Base-by-base conservation (phyloP, 257 asterid species). In the Solanum pinnatisectum region DNA sequence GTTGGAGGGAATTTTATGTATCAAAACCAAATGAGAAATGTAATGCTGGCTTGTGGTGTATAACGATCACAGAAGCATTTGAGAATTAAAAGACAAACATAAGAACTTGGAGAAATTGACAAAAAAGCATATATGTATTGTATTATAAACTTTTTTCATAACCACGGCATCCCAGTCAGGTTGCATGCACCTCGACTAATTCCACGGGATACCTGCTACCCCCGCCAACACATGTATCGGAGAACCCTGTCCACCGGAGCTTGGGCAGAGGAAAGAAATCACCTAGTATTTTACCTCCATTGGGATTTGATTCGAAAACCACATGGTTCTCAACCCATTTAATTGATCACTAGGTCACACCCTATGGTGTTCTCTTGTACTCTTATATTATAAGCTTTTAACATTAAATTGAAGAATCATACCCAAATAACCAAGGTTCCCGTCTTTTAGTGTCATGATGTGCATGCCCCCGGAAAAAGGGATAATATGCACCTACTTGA, bases 361-460 rank as follows among this genome's bases (percentile, higher is more conserved):
- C 14, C 49, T 73, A 20, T 20, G 40, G 30, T 73, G 27, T 36
- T 73, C 30, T 36, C 46, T 35, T 73, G 82, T 73, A 73, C 85
- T 46, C 68, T 9, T 27, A 59, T 81, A 81, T 30, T 30, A 27
- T 30, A 27, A 46, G 40, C 65, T 72, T 44, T 76, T 60, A 86
- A 27, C 39, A 42, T 82, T 72, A 74, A 88, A 87, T 22, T 71
- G 78, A 91, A 88, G 60, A 88, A 52, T 60, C 95, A 65, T 93
- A 97, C 99, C 99, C 99, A 65, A 96, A 97, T 88, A 97, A 89
- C 98, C 98, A 97, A 85, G 99, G 99, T 86, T 97, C 99, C 37
- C 99, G 95, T 87, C 99, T 90, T 92, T 94, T 97, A 77, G 99
- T 95, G 93, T 97, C 99, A 78, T 97, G 99, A 92, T 97, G 99